These are phyloP conservation scores for Neoarthrinium moseri DNA, from an alignment of 2,329 filamentous ascomycete genomes.

Conservation along the genomic window DNA sequence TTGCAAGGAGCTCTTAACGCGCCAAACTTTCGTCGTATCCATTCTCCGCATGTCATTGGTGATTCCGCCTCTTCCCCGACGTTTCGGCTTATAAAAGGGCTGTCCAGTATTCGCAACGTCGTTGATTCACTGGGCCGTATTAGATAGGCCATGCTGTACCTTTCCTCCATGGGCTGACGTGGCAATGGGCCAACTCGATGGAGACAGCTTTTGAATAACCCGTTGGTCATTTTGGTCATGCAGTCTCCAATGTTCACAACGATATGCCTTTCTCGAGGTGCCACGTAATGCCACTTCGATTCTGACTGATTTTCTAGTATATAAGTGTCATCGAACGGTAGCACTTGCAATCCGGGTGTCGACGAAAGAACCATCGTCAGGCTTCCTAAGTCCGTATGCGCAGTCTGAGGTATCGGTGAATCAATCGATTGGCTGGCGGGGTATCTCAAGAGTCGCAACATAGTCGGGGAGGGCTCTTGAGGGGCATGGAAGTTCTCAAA, in stretches of 20 bases:
- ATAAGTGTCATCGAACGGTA: too few species aligned
- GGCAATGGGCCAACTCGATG: not conserved
- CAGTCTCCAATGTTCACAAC: conserved; percentile 3
- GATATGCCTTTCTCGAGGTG: not conserved
- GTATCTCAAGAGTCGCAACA: not conserved
- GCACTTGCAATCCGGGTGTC: not conserved
- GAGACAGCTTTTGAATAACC: not conserved
- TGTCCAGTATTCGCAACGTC: not conserved
- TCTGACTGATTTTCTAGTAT: too few species aligned
- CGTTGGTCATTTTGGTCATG: conserved; percentile 1
- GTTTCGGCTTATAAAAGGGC: not conserved
- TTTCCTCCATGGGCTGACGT: not conserved
- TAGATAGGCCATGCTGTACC: not conserved
- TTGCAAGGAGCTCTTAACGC: not conserved
- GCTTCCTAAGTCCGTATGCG: not conserved
- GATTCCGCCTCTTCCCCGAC: not conserved
- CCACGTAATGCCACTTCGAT: not conserved
- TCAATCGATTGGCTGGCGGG: not conserved
- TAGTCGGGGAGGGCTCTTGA: not conserved
- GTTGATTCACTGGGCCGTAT: not conserved
- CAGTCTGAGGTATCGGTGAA: not conserved
- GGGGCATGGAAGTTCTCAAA: not conserved
- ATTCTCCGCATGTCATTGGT: conserved; percentile 2
- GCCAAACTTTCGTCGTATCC: conserved; percentile 5
- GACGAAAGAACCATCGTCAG: not conserved